These are phyloP conservation scores for Ustilago loliicola DNA, from an alignment of 1,284 basidiomycete genomes.

Conservation along the genomic window DNA sequence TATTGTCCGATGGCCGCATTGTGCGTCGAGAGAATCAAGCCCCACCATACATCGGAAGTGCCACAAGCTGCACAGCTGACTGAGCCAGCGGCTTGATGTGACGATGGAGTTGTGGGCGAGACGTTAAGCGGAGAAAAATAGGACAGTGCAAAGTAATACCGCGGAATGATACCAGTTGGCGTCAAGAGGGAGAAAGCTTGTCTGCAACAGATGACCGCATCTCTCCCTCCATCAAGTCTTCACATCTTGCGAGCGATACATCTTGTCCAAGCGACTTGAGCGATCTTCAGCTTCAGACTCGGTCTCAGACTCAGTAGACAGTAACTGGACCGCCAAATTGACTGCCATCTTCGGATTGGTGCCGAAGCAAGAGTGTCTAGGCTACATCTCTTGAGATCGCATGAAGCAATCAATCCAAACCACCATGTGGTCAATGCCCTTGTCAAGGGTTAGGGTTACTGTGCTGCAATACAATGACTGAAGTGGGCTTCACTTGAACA, in stretches of 20 bases:
- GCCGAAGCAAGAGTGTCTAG: not conserved
- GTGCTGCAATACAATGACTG: too few species aligned
- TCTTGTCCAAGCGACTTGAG: too few species aligned
- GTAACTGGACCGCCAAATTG: too few species aligned
- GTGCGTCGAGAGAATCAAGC: not conserved
- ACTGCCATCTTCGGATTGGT: too few species aligned
- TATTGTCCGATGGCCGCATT: not conserved
- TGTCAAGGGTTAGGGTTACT: too few species aligned
- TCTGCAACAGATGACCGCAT: too few species aligned
- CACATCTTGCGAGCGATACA: not conserved
- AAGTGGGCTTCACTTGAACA: not conserved
- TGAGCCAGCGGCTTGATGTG: too few species aligned
- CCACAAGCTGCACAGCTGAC: too few species aligned
- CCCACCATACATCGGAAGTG: too few species aligned
- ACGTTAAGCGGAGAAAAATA: not conserved
- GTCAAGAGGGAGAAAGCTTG: too few species aligned
- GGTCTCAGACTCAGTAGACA: too few species aligned
- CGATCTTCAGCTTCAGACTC: too few species aligned
- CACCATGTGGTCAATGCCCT: constrained; percentile 4
- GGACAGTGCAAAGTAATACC: not conserved
- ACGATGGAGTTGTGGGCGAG: not conserved
- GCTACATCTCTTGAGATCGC: constrained; percentile 10
- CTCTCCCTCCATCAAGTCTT: not conserved
- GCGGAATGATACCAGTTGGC: not conserved
- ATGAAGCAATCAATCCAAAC: constrained; percentile 12